Evolutionary conservation across 1,284 basidiomycete species (phyloP).

Genomic region (Leccinum fallax): DNA sequence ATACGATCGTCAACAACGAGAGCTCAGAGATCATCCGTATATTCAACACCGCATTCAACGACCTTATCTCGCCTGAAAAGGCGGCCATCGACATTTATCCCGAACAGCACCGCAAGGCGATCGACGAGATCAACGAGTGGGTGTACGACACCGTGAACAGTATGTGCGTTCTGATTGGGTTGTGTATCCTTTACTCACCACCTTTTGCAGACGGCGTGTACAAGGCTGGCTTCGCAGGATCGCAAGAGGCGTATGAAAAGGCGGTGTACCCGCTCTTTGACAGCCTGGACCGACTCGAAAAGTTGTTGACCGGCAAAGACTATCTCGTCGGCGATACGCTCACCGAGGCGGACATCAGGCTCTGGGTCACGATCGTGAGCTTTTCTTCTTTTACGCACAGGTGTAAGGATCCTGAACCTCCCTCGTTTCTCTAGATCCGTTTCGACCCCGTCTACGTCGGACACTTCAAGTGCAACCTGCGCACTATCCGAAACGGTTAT

Average conservation of each 20-base stretch:
- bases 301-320: conserved; percentile 74
- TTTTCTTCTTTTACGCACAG: conserved; percentile 35
- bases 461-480: conserved; percentile 95
- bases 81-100: conserved; percentile 82
- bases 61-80: conserved; percentile 64
- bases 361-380: conserved; percentile 89
- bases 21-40: conserved; percentile 93
- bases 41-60: conserved; percentile 85
- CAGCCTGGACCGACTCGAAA: conserved; percentile 82
- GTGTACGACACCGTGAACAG: conserved; percentile 85
- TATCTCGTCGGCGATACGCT: conserved; percentile 82
- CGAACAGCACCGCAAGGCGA: conserved; percentile 67
- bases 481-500: conserved; percentile 77
- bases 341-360: conserved; percentile 91
- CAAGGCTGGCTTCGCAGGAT: conserved; percentile 86
- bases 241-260: conserved; percentile 80
- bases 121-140: conserved; percentile 89
- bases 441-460: conserved; percentile 87
- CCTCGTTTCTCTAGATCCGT: conserved; percentile 25
- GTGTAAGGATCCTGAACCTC: background rate
- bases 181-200: background rate
- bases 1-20: conserved; percentile 96
- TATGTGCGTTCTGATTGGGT: conserved; percentile 32
- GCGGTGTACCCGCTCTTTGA: conserved; percentile 76
- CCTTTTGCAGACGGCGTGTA: conserved; percentile 75